Percentiles rank a stretch among this genome's conserved stretches.
These are phyloP conservation scores for Trichocomaceae sp. DNA, from an alignment of 2,329 filamentous ascomycete species.

Conservation along the genomic window DNA sequence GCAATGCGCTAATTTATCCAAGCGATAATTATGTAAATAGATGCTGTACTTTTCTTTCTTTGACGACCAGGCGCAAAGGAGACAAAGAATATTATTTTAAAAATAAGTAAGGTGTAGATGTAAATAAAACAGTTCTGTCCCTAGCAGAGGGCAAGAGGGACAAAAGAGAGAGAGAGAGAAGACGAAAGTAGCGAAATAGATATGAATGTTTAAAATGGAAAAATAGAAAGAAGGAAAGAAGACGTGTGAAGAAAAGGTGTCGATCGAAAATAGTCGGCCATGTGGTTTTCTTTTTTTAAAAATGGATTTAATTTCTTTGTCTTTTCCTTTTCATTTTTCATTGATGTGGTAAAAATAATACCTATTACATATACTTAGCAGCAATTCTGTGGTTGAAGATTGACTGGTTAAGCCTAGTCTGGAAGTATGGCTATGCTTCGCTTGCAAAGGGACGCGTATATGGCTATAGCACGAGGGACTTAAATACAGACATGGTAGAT, in stretches of 20 bases:
- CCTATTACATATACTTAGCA: not conserved
- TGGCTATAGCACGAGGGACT: not conserved
- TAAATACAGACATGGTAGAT: not conserved
- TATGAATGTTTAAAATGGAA: not conserved
- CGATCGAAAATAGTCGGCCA: constrained; percentile 9
- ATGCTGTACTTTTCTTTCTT: not conserved
- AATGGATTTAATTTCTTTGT: constrained; percentile 1
- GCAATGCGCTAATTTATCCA: not conserved
- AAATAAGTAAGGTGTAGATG: constrained; percentile 12
- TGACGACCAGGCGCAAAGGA: constrained; percentile 8
- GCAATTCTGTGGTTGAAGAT: not conserved
- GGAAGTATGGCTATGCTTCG: not conserved
- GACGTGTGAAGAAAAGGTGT: not conserved
- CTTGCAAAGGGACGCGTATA: not conserved
- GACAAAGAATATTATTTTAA: constrained; percentile 12
- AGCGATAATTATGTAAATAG: not conserved
- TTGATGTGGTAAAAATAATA: constrained; percentile 2
- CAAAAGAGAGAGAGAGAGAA: not conserved
- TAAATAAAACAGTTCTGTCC: not conserved
- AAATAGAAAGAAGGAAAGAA: constrained; percentile 4
- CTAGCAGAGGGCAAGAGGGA: not conserved
- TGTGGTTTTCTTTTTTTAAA: constrained; percentile 11
- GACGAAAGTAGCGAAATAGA: not conserved
- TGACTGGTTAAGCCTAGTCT: not conserved
- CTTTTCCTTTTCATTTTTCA: not conserved